Conservation (phyloP, 2,329 filamentous ascomycete species). For the Cladosporium cucumerinum region DNA sequence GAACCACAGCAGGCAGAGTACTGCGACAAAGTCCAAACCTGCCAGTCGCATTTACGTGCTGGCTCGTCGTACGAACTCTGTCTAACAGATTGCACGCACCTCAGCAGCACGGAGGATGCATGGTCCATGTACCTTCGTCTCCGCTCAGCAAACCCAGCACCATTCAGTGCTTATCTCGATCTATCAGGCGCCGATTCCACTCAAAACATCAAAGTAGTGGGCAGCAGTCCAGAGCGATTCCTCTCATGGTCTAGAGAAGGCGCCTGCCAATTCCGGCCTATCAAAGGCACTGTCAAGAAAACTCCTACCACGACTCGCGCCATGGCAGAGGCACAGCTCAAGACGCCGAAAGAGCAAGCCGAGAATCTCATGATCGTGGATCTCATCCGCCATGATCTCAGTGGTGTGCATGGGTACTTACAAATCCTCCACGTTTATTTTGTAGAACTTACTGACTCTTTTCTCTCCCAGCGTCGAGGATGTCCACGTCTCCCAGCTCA, state of each 20-base stretch:
- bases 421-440: background rate
- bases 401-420: constrained; percentile 74
- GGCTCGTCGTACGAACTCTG: constrained; percentile 86
- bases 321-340: constrained; percentile 69
- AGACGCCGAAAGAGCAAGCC: constrained; percentile 82
- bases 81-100: constrained; percentile 70
- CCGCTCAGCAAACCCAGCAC: constrained; percentile 70
- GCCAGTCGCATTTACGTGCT: constrained; percentile 68
- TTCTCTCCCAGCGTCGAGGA: constrained; percentile 35
- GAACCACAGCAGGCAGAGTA: constrained; percentile 47
- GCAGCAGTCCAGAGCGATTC: constrained; percentile 86
- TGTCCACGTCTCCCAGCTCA: constrained; percentile 72
- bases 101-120: constrained; percentile 43
- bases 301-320: constrained; percentile 63
- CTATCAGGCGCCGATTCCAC: constrained; percentile 43
- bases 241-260: constrained; percentile 64
- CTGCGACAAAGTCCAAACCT: constrained; percentile 62
- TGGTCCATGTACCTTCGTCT: constrained; percentile 74
- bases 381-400: constrained; percentile 88
- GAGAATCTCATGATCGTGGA: constrained; percentile 99
- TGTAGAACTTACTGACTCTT: constrained; percentile 6
- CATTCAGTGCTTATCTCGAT: constrained; percentile 78
- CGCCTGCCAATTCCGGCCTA: constrained; percentile 76
- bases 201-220: constrained; percentile 61
- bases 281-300: constrained; percentile 95